These are phyloP conservation scores for Amanita rubescens DNA, from an alignment of 768 basidiomycete species.

Conservation along the genomic window DNA sequence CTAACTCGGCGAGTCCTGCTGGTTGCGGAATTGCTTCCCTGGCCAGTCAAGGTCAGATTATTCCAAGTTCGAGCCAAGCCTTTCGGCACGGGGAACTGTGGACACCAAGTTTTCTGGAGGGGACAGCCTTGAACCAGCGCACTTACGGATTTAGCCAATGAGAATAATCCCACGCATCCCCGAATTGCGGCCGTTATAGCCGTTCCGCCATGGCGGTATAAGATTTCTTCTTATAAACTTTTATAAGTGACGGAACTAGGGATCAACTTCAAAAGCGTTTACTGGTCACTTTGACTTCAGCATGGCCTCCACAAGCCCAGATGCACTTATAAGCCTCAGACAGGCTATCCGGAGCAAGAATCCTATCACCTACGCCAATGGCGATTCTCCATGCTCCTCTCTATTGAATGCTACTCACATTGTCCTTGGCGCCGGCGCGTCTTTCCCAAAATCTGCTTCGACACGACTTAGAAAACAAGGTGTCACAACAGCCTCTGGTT, in stretches of 20 bases:
- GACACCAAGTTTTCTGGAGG: slow-evolving; percentile 93
- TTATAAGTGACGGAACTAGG: no score
- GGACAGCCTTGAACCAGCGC: slow-evolving; percentile 93
- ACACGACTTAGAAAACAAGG: slow-evolving; percentile 76
- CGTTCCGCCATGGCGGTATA: slow-evolving; percentile 46
- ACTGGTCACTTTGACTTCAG: no score
- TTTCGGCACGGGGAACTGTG: slow-evolving; percentile 61
- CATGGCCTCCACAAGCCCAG: slow-evolving; percentile 27
- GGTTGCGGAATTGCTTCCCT: slow-evolving; percentile 94
- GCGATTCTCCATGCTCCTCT: slow-evolving; percentile 34
- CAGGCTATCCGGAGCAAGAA: slow-evolving; percentile 52
- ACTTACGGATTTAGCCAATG: slow-evolving; percentile 56
- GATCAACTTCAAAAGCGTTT: no score
- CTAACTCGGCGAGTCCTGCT: slow-evolving; percentile 84
- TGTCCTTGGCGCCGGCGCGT: slow-evolving; percentile 40
- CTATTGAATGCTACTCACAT: slow-evolving; percentile 60
- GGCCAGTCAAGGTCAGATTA: slow-evolving; percentile 79
- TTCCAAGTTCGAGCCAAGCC: slow-evolving; percentile 61
- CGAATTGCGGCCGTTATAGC: slow-evolving; percentile 76
- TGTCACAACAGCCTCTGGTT: slow-evolving; percentile 31
- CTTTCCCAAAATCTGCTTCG: slow-evolving; percentile 63
- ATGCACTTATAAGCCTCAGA: slow-evolving; percentile 51
- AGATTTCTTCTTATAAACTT: no score
- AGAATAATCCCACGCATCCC: slow-evolving; percentile 68
- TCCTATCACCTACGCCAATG: slow-evolving; percentile 41